A percentile compares a stretch with the other conserved stretches of the same genome.
Evolutionary conservation across 768 basidiomycete genomes (phyloP).

Genomic region (Cystobasidium ongulense): DNA sequence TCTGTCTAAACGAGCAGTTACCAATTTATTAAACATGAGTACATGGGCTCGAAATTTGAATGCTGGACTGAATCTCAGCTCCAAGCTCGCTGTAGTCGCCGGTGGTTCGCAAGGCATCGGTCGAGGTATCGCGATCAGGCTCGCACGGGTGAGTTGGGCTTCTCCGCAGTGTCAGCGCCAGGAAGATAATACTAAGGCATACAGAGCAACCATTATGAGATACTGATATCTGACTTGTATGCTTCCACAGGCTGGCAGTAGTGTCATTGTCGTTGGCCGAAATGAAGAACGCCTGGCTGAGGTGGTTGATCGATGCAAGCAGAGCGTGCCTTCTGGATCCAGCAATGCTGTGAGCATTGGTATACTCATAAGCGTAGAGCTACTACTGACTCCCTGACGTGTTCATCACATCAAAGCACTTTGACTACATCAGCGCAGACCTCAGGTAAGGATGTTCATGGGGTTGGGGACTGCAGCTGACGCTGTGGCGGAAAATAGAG

Average conservation of each 20-base stretch:
- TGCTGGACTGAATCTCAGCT: constrained; percentile 36
- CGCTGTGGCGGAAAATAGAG: neutral
- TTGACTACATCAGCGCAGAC: constrained; percentile 41
- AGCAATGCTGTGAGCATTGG: constrained; percentile 22
- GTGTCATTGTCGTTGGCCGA: constrained; percentile 39
- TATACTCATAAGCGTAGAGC: neutral
- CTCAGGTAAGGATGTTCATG: constrained; percentile 34
- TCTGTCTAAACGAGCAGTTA: neutral
- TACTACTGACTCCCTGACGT: neutral
- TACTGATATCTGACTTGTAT: neutral
- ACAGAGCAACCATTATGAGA: neutral
- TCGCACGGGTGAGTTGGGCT: constrained; percentile 30
- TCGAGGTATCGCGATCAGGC: constrained; percentile 32
- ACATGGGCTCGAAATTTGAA: constrained; percentile 34
- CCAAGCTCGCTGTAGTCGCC: constrained; percentile 34
- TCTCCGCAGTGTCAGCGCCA: too few relatives aligned
- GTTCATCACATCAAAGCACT: constrained; percentile 15
- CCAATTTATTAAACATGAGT: constrained; percentile 16
- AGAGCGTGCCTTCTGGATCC: neutral
- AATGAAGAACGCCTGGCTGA: constrained; percentile 28
- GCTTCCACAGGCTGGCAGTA: constrained; percentile 35
- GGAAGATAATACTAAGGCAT: neutral
- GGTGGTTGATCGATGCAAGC: constrained; percentile 33
- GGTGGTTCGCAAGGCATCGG: constrained; percentile 39
- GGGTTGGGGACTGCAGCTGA: too few relatives aligned